Evolutionary conservation across 495 filamentous ascomycete species (phyloP).

Genomic region (Pseudevernia furfuracea): DNA sequence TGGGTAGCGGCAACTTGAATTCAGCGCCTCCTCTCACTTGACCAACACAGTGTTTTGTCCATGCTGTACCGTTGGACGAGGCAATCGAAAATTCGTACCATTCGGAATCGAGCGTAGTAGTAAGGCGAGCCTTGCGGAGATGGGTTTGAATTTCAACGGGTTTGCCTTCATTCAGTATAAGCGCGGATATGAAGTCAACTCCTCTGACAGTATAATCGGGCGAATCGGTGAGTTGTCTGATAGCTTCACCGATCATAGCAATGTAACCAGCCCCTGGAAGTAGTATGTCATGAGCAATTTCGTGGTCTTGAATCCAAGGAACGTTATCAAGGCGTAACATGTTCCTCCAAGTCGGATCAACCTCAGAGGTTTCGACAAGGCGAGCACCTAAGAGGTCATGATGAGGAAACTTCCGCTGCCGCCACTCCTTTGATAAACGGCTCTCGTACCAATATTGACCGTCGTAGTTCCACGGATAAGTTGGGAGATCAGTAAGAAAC

Average conservation of each 20-base stretch:
- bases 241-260: conserved; percentile 42
- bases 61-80: conserved; percentile 34
- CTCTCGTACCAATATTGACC: conserved; percentile 32
- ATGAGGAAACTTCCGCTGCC: conserved; percentile 25
- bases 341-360: conserved; percentile 36
- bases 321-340: conserved; percentile 27
- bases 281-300: conserved; percentile 34
- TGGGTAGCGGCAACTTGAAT: not conserved
- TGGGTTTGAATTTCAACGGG: conserved; percentile 34
- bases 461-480: conserved; percentile 36
- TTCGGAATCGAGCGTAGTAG: conserved; percentile 30
- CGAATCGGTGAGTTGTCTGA: conserved; percentile 32
- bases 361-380: conserved; percentile 23
- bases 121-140: conserved; percentile 33
- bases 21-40: conserved; percentile 22
- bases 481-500: conserved; percentile 28
- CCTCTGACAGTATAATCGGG: conserved; percentile 27
- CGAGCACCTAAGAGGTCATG: conserved; percentile 35
- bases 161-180: conserved; percentile 28
- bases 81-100: conserved; percentile 44
- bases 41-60: conserved; percentile 40
- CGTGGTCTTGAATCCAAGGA: conserved; percentile 26
- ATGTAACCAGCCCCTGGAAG: conserved; percentile 45
- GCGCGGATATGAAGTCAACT: conserved; percentile 28
- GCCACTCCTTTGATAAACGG: conserved; percentile 28